Evolutionary conservation across 1,139 yeast genomes (phyloP).

Genomic region (Kodamaea sp.): DNA sequence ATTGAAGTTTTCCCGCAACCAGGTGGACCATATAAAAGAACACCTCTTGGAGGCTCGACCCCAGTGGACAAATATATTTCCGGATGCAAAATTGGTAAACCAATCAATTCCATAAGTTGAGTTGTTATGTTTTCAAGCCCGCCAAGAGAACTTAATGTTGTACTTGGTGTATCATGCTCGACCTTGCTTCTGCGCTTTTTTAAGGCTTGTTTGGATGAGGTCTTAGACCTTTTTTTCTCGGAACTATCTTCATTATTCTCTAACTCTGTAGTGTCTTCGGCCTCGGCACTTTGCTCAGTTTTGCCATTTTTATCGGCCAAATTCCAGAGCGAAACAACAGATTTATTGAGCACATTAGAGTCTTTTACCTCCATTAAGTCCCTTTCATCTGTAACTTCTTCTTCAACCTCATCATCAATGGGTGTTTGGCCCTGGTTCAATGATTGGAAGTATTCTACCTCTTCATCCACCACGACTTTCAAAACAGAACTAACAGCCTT

Average conservation of each 20-base stretch:
- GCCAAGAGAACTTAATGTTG: conserved; percentile 74
- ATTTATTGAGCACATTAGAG: conserved; percentile 69
- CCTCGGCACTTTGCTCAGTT: conserved; percentile 6
- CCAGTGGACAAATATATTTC: conserved; percentile 88
- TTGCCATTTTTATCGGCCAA: conserved; percentile 11
- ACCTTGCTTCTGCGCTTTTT: conserved; percentile 48
- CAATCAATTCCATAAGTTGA: conserved; percentile 85
- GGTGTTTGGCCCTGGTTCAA: conserved; percentile 20
- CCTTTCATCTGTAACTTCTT: conserved; percentile 35
- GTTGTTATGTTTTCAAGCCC: conserved; percentile 84
- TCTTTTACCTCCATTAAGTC: conserved; percentile 64
- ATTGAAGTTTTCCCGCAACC: conserved; percentile 98
- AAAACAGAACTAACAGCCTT: conserved; percentile 59
- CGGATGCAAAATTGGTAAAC: conserved; percentile 90
- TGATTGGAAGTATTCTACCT: conserved; percentile 38
- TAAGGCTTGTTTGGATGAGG: conserved; percentile 19
- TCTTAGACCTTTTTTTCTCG: conserved; percentile 33
- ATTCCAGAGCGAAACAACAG: conserved; percentile 74
- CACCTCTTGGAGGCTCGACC: conserved; percentile 97
- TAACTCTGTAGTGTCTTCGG: conserved; percentile 9
- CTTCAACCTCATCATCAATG: conserved; percentile 25
- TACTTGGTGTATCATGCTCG: conserved; percentile 71
- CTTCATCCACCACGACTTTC: conserved; percentile 45
- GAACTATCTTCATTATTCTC: conserved; percentile 17
- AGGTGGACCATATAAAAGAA: conserved; percentile 93